A percentile compares a stretch with the other conserved stretches of the same genome.
Evolutionary conservation across 73 alveolate genomes (phyloP).

Genomic region (Stentor coeruleus): DNA sequence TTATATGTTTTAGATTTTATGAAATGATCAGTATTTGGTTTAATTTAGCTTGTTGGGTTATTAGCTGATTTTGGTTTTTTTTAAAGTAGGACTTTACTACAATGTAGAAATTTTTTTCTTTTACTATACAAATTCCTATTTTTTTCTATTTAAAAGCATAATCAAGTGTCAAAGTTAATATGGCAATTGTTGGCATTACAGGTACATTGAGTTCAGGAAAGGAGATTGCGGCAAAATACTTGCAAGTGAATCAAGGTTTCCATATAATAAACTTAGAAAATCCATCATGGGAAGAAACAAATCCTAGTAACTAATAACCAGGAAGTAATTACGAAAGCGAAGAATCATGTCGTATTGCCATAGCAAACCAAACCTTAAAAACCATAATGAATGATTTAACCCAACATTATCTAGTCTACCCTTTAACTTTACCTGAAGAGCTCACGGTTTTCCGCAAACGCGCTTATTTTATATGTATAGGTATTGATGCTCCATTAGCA

Average conservation of each 20-base stretch:
- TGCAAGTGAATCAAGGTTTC: conserved; percentile 5
- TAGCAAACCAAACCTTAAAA: not conserved
- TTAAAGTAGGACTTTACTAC: no score
- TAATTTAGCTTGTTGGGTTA: no score
- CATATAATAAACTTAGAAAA: not conserved
- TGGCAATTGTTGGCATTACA: conserved; percentile 20
- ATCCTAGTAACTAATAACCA: not conserved
- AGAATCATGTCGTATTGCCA: not conserved
- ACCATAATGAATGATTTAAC: not conserved
- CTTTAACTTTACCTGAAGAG: conserved; percentile 11
- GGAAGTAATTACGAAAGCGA: not conserved
- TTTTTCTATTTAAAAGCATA: no score
- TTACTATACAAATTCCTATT: no score
- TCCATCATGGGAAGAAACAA: conserved; percentile 15
- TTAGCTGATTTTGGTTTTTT: no score
- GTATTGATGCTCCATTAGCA: not conserved
- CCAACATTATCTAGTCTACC: conserved; percentile 2
- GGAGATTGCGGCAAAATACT: conserved; percentile 8
- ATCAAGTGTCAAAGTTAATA: no score
- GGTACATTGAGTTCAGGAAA: conserved; percentile 20
- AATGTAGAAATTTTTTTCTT: no score
- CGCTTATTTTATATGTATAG: not conserved
- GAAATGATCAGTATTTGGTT: no score
- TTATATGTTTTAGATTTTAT: no score
- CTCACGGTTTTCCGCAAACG: conserved; percentile 17